These are phyloP conservation scores for Chlamydomonas applanata DNA, from an alignment of 139 green algal genomes.

Conservation along the genomic window DNA sequence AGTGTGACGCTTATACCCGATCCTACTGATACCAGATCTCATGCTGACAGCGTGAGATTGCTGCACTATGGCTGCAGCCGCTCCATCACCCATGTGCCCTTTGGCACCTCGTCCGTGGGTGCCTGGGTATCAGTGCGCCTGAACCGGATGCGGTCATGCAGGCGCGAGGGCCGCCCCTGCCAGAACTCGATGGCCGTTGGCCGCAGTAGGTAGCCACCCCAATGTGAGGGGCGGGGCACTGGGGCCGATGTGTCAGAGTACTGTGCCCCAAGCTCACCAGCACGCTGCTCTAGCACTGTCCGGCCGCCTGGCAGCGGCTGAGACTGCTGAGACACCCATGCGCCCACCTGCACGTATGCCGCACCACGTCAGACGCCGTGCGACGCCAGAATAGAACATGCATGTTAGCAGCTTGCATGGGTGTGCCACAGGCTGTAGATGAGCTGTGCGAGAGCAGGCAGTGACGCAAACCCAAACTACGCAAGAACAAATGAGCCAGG, in stretches of 20 bases:
- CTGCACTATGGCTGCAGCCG: slow-evolving; percentile 69
- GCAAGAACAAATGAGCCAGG: too few relatives aligned
- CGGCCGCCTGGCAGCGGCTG: slow-evolving; percentile 38
- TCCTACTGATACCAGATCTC: too few relatives aligned
- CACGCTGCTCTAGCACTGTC: neutral
- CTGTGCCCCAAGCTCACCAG: slow-evolving; percentile 27
- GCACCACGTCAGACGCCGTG: too few relatives aligned
- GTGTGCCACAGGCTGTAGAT: too few relatives aligned
- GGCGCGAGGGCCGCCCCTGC: slow-evolving; percentile 73
- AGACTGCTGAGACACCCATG: slow-evolving; percentile 74
- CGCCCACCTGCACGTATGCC: slow-evolving; percentile 56
- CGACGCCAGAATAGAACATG: too few relatives aligned
- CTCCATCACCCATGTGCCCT: slow-evolving; percentile 53
- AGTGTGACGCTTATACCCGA: too few relatives aligned
- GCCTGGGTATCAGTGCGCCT: neutral
- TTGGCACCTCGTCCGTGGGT: neutral
- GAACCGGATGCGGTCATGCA: slow-evolving; percentile 85
- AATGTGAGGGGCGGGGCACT: slow-evolving; percentile 71
- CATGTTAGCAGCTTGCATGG: too few relatives aligned
- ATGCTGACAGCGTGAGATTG: too few relatives aligned
- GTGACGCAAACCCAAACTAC: too few relatives aligned
- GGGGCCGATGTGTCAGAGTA: slow-evolving; percentile 33
- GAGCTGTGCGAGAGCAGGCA: too few relatives aligned
- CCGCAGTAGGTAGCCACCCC: slow-evolving; percentile 80
- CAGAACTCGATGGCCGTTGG: slow-evolving; percentile 85